phyloP scores from a whole-genome alignment of 2,329 filamentous ascomycete genomes.

The Colletotrichum liriopes region DNA sequence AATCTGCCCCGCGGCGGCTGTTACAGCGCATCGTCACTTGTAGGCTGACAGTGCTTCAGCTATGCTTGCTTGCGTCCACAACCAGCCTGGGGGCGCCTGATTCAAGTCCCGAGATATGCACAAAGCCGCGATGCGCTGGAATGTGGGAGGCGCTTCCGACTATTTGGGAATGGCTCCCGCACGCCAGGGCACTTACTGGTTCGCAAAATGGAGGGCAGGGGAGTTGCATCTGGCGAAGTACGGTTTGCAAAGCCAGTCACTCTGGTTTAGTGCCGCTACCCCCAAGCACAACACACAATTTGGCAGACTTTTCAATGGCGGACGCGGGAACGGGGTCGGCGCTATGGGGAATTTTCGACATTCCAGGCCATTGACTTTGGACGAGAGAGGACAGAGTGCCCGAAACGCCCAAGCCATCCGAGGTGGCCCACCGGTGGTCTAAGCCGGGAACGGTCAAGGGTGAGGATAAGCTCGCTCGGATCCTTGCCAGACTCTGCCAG shows the following conservation, averaged over 20 bases:
- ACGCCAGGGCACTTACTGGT: constrained; percentile 16
- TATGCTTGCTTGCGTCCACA: not conserved
- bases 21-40: constrained; percentile 9
- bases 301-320: not conserved
- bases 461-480: constrained; percentile 40
- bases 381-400: constrained; percentile 5
- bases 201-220: constrained; percentile 15
- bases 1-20: not conserved
- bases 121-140: constrained; percentile 12
- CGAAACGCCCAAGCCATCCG: constrained; percentile 19
- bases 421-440: constrained; percentile 32
- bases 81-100: constrained; percentile 2
- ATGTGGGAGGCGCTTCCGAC: constrained; percentile 25
- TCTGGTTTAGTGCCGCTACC: not conserved
- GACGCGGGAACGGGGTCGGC: not conserved
- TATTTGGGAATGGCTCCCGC: constrained; percentile 27
- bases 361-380: constrained; percentile 21
- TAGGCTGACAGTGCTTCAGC: not conserved
- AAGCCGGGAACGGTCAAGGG: constrained; percentile 29
- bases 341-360: not conserved
- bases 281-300: not conserved
- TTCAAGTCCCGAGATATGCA: constrained; percentile 2
- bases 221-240: constrained; percentile 16
- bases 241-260: not conserved
- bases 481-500: constrained; percentile 17